Base-by-base conservation (phyloP, 78 protist species). In the Tieghemostelium lacteum region DNA sequence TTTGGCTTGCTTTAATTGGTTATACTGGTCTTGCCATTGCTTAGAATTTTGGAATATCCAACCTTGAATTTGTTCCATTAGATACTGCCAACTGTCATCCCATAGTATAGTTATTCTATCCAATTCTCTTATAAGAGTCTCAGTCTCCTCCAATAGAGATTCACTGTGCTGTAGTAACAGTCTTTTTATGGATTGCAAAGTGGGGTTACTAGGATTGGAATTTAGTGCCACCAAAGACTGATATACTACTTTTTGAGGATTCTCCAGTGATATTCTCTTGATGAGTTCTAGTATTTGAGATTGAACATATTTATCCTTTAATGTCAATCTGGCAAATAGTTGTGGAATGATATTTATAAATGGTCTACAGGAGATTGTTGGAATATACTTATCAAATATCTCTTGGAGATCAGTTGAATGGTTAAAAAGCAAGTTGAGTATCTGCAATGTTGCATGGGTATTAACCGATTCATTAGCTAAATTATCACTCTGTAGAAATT, bases 31-130 rank as follows among this genome's bases (percentile, higher is more conserved):
- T 26, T 22, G 52, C 86, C 86, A 86, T 42, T 20, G n/a, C 28
- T 65, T 52, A 2, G 20, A 20, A 16, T 54, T 17, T 12, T 22
- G 33, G 36, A 17, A 86, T 8, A 86, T 42, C 86, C 86, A 75
- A 28, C 62, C 71, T 17, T 80, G 94, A 8, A 66, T n/a, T 16
- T 67, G 69, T 26, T 73, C 66, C 26, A 92, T 8, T 17, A 67
- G 10, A 4, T 85, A 55, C 49, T 45, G 63, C 93, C 95, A 92
- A 67, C 58, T 62, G 26, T 94, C 96, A n/a, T 92, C 94, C 94
- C 96, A 92, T 2, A 94, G 85, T 5, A 72, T 85, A 16, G 95
- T 65, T 5, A 94, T 16, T 12, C 92, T 69, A 26, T 40, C 88
- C 26, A 94, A 20, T 24, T 91, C 95, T 12, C 22, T 16, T 19